phyloP scores from a whole-genome alignment of 2,329 filamentous ascomycete species.

The Verticillium dahliae region DNA sequence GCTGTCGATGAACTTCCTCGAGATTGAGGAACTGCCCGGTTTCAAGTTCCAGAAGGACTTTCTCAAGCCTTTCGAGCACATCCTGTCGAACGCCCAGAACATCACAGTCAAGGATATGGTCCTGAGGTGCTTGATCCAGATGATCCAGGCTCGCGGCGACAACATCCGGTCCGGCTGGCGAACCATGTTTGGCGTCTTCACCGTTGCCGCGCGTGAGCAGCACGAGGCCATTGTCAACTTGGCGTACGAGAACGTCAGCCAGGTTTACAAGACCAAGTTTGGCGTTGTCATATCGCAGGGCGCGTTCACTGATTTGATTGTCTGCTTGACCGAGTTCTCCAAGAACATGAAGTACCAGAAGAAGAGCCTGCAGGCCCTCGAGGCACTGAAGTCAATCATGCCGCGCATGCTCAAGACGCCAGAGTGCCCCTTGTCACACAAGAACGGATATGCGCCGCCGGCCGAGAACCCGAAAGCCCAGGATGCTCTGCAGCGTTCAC shows the following conservation, averaged over 20 bases:
- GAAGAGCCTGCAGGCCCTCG: conserved; percentile 93
- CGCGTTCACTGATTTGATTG: conserved; percentile 91
- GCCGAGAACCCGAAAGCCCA: conserved; percentile 33
- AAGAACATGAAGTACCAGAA: conserved; percentile 99
- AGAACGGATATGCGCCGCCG: conserved; percentile 28
- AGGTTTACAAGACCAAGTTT: conserved; percentile 93
- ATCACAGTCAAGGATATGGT: conserved; percentile 97
- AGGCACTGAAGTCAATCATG: conserved; percentile 88
- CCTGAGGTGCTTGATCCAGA: conserved; percentile 90
- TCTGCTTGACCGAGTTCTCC: conserved; percentile 95
- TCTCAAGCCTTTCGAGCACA: conserved; percentile 94
- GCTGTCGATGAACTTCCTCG: conserved; percentile 97
- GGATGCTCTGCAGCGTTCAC: conserved; percentile 43
- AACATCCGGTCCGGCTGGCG: conserved; percentile 98
- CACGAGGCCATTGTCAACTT: conserved; percentile 95
- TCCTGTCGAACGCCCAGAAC: conserved; percentile 87
- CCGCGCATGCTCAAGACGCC: conserved; percentile 93
- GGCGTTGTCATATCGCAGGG: conserved; percentile 94
- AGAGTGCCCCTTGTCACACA: conserved; percentile 82
- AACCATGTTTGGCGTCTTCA: conserved; percentile 99
- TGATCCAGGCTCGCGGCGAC: conserved; percentile 95
- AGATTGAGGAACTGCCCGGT: conserved; percentile 92
- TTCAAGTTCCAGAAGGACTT: conserved; percentile 99
- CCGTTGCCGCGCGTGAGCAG: conserved; percentile 85
- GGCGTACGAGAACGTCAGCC: conserved; percentile 92